A percentile compares a stretch with the other conserved stretches of the same genome.
Conservation (phyloP, 805 yeast genomes). For the Zygotorulaspora danielsina region DNA sequence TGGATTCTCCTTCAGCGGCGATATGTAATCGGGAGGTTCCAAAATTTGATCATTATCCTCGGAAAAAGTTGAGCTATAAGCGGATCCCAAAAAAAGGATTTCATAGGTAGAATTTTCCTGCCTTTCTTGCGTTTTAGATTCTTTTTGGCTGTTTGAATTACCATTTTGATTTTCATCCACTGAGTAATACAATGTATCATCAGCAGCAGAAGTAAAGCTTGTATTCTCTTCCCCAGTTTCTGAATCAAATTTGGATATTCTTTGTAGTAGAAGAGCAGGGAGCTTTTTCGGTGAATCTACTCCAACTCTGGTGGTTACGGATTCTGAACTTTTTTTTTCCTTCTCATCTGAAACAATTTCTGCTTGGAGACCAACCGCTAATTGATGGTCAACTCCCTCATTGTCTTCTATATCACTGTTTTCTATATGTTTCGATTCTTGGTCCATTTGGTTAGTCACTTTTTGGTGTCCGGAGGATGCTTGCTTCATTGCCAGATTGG, state of each 20-base stretch:
- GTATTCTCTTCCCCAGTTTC: constrained; percentile 1
- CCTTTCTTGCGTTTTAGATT: not conserved
- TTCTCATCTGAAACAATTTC: not conserved
- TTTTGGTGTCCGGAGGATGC: not conserved
- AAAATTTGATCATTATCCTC: constrained; percentile 17
- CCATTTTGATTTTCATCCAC: constrained; percentile 9
- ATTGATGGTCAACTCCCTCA: not conserved
- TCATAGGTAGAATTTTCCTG: constrained; percentile 12
- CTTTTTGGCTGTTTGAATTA: not conserved
- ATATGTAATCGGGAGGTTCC: constrained; percentile 16
- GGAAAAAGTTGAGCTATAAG: constrained; percentile 23
- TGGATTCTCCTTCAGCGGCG: constrained; percentile 25
- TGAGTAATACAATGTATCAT: constrained; percentile 18
- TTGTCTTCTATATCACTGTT: not conserved
- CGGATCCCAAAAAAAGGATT: constrained; percentile 21
- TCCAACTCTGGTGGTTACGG: not conserved
- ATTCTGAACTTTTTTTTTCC: not conserved
- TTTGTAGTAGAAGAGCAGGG: not conserved
- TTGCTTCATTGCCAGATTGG: constrained; percentile 12
- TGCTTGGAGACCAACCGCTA: not conserved
- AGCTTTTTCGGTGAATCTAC: not conserved
- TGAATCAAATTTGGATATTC: constrained; percentile 4
- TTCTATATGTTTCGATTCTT: not conserved
- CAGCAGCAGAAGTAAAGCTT: constrained; percentile 4
- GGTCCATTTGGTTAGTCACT: not conserved